These are phyloP conservation scores for Solanum microdontum DNA, from an alignment of 257 asterid genomes.

Conservation along the genomic window DNA sequence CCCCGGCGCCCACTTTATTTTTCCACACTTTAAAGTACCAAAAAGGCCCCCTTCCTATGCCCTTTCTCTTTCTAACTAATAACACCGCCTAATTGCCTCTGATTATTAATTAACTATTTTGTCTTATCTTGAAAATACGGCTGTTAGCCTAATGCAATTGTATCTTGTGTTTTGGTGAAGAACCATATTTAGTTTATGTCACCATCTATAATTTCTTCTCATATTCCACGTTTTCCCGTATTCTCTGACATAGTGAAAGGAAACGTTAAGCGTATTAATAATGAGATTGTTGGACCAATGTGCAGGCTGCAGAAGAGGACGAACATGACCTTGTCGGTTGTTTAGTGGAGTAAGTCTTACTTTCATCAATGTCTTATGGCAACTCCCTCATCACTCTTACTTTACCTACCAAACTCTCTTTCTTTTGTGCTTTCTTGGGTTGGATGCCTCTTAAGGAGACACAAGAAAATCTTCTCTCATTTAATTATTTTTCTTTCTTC, in stretches of 20 bases:
- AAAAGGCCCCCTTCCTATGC: neutral
- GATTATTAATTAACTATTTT: neutral
- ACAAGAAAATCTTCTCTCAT: neutral
- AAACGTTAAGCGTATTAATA: constrained; percentile 15
- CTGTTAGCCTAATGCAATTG: neutral
- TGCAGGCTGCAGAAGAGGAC: constrained; percentile 32
- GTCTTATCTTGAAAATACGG: neutral
- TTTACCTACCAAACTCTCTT: neutral
- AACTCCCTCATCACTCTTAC: constrained; percentile 1
- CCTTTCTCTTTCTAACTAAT: neutral
- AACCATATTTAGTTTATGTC: neutral
- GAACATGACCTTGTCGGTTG: constrained; percentile 66
- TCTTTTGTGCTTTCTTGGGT: neutral
- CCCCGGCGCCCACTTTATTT: constrained; percentile 5
- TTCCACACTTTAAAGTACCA: constrained; percentile 2
- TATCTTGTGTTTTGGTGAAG: neutral
- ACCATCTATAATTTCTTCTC: neutral
- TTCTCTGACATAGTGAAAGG: neutral
- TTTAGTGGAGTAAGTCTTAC: constrained; percentile 20
- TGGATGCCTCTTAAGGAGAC: constrained; percentile 1
- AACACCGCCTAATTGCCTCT: neutral
- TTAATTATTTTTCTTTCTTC: neutral
- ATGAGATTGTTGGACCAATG: constrained; percentile 31
- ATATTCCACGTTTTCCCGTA: neutral
- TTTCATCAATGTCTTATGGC: constrained; percentile 12